Evolutionary conservation across 768 basidiomycete genomes (phyloP).

Genomic region (Leccinum ochraceum): DNA sequence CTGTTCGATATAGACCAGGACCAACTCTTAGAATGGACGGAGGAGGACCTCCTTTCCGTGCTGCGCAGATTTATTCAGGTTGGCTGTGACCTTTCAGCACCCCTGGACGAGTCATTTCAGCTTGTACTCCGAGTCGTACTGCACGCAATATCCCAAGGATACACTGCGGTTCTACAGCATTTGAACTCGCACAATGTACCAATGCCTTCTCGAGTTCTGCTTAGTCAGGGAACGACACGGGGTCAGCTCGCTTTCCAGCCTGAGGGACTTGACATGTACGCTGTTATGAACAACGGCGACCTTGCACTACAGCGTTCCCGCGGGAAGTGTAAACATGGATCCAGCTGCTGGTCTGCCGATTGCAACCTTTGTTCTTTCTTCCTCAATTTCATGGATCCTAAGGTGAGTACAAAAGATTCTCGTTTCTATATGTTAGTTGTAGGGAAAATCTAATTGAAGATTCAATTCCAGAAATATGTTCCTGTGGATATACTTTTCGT

Average conservation of each 20-base stretch:
- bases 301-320: not conserved
- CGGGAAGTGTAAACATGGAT: not conserved
- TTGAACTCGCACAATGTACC: not conserved
- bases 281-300: not conserved
- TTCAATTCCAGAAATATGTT: not conserved
- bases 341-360: not conserved
- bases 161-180: not conserved
- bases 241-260: not conserved
- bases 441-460: no score
- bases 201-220: not conserved
- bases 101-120: not conserved
- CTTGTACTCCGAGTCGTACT: not conserved
- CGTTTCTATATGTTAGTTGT: not conserved
- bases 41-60: not conserved
- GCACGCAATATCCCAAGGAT: not conserved
- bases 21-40: not conserved
- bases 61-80: not conserved
- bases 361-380: conserved; percentile 4
- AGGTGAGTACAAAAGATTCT: not conserved
- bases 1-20: not conserved
- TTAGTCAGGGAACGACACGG: not conserved
- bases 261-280: not conserved
- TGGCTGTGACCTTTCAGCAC: not conserved
- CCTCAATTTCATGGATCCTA: not conserved
- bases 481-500: no score